Percentiles rank a stretch among this genome's conserved stretches.
phyloP scores from a whole-genome alignment of 2,329 filamentous ascomycete genomes.

The Pseudogymnoascus sp. region DNA sequence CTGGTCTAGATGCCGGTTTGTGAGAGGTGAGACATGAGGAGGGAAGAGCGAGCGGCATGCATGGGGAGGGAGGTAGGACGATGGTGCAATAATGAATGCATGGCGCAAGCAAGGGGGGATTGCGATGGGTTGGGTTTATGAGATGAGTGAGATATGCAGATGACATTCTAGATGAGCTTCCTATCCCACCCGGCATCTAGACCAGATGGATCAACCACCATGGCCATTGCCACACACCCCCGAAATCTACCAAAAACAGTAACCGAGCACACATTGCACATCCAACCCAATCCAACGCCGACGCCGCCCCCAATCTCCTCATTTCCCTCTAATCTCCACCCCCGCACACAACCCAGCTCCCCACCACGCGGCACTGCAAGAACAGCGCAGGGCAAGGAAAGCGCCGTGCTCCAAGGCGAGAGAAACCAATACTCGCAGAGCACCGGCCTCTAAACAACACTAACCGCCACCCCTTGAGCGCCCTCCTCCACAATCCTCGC shows the following conservation, averaged over 20 bases:
- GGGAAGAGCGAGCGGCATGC: neutral
- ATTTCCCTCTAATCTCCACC: neutral
- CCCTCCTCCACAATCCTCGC: conserved; percentile 21
- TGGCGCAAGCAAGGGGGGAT: neutral
- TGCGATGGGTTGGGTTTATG: neutral
- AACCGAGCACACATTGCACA: neutral
- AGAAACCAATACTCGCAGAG: neutral
- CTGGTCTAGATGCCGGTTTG: too few relatives aligned
- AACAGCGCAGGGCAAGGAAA: neutral
- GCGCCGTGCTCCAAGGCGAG: neutral
- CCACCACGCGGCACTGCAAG: neutral
- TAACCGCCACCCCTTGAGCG: neutral
- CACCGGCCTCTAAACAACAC: neutral
- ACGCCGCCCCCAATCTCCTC: neutral
- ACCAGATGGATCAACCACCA: neutral
- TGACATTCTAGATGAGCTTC: neutral
- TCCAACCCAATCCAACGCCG: neutral
- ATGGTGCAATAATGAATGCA: neutral
- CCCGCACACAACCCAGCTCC: neutral
- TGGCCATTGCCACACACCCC: neutral
- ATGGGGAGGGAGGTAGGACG: neutral
- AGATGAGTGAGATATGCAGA: neutral
- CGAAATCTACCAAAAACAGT: neutral
- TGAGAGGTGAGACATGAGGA: neutral
- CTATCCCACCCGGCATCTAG: neutral